A percentile compares a stretch with the other conserved stretches of the same genome.
These are phyloP conservation scores for Rhynchospora tenuis DNA, from an alignment of 176 grass and related monocot genomes.

Conservation along the genomic window DNA sequence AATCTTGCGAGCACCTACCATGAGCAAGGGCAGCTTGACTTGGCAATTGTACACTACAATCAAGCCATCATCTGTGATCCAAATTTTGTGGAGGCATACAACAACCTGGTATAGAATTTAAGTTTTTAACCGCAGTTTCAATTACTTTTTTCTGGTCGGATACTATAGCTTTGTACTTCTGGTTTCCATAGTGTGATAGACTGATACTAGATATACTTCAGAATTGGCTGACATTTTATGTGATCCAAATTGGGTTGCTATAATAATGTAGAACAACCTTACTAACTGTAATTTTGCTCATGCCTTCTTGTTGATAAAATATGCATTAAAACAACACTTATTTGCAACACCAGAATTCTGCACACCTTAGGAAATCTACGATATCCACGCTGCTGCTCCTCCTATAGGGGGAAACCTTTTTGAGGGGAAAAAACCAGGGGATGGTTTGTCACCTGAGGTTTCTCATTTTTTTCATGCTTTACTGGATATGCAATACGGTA, in stretches of 20 bases:
- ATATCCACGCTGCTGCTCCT: neutral
- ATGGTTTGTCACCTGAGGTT: neutral
- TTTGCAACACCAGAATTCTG: neutral
- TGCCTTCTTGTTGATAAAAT: neutral
- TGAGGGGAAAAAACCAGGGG: neutral
- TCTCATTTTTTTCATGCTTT: neutral
- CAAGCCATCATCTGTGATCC: slow-evolving; percentile 72
- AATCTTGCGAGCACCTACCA: slow-evolving; percentile 83
- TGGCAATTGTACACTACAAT: slow-evolving; percentile 78
- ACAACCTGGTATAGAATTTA: slow-evolving; percentile 59
- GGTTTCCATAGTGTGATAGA: neutral
- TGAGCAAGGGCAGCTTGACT: slow-evolving; percentile 86
- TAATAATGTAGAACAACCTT: neutral
- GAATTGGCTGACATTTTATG: neutral
- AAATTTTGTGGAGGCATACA: slow-evolving; percentile 70
- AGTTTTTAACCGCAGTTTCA: slow-evolving; percentile 4
- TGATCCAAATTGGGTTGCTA: neutral
- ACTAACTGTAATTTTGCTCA: neutral
- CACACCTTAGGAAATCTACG: neutral
- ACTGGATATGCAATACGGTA: neutral
- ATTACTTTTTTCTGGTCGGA: slow-evolving; percentile 6
- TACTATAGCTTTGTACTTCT: slow-evolving; percentile 1
- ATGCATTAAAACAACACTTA: neutral
- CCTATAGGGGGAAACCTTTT: neutral
- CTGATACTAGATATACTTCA: neutral